These are phyloP conservation scores for Eruca vesicaria DNA, from an alignment of 441 rosid genomes.

Conservation along the genomic window DNA sequence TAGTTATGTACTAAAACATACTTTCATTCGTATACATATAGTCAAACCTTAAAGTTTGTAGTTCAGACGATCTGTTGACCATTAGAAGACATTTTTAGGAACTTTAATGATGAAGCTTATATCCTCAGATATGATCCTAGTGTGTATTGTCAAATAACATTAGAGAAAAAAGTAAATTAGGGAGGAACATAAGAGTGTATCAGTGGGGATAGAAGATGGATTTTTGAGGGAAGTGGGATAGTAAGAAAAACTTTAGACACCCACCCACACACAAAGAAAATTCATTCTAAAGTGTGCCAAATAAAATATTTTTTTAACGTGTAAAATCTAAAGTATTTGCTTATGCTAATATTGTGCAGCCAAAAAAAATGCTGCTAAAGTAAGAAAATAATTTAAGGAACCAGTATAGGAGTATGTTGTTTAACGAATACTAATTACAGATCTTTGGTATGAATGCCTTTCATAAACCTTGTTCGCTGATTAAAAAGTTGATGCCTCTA, in stretches of 20 bases:
- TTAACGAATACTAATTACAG: background rate
- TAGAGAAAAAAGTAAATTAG: background rate
- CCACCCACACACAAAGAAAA: constrained; percentile 10
- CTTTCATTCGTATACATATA: background rate
- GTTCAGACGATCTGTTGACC: background rate
- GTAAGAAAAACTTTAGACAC: constrained; percentile 5
- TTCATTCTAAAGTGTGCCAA: background rate
- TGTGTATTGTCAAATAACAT: background rate
- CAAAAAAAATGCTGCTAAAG: background rate
- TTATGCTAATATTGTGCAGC: background rate
- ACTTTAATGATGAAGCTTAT: background rate
- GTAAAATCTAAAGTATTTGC: background rate
- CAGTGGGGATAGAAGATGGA: constrained; percentile 28
- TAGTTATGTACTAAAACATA: no score
- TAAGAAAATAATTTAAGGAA: background rate
- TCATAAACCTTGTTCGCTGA: no score
- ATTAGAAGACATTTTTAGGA: background rate
- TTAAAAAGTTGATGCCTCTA: no score
- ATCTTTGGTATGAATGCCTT: no score
- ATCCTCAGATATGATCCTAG: background rate
- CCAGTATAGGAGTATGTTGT: background rate
- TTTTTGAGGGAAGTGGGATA: constrained; percentile 16
- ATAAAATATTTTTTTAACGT: background rate
- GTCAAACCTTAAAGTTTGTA: background rate
- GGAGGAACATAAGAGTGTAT: constrained; percentile 12